Evolutionary conservation across 2,329 filamentous ascomycete genomes (phyloP).

Genomic region (Mycosphaerella sp.): DNA sequence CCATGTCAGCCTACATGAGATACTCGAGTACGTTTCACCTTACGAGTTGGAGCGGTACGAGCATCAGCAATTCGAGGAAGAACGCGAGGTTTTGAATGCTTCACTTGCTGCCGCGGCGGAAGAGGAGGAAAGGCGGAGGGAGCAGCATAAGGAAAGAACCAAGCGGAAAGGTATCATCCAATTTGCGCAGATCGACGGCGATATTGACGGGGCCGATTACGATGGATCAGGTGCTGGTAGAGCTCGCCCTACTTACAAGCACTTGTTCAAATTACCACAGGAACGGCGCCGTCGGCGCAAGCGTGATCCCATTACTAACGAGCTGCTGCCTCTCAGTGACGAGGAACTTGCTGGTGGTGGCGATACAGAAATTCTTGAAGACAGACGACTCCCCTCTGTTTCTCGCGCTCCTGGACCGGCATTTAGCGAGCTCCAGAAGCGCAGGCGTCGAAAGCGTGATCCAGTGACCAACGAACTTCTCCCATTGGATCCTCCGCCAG

Average conservation of each 20-base stretch:
- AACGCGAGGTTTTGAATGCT: slow-evolving; percentile 21
- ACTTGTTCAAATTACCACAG: slow-evolving; percentile 21
- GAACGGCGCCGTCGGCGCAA: slow-evolving; percentile 23
- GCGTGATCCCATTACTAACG: slow-evolving; percentile 29
- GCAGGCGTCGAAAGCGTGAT: slow-evolving; percentile 30
- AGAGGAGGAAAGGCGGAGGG: slow-evolving; percentile 18
- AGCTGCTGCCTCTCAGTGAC: slow-evolving; percentile 29
- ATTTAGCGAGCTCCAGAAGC: slow-evolving; percentile 13
- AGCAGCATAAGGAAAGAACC: slow-evolving; percentile 15
- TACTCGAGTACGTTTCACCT: slow-evolving; percentile 34
- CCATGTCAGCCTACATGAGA: slow-evolving; percentile 28
- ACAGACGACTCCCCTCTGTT: slow-evolving; percentile 1
- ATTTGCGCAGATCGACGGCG: slow-evolving; percentile 14
- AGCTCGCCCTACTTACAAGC: slow-evolving; percentile 32
- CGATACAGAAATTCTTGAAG: slow-evolving; percentile 11
- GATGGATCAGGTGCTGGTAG: slow-evolving; percentile 23
- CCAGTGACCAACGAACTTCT: slow-evolving; percentile 29
- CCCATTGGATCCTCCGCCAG: slow-evolving; percentile 17
- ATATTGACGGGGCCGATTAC: slow-evolving; percentile 10
- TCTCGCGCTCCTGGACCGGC: not conserved
- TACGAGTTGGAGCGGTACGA: slow-evolving; percentile 33
- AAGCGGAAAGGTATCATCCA: slow-evolving; percentile 21
- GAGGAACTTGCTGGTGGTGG: slow-evolving; percentile 12
- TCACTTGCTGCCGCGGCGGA: slow-evolving; percentile 20
- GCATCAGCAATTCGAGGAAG: slow-evolving; percentile 29